phyloP scores from a whole-genome alignment of 306 rosid species.

The Crataegus laevigata region DNA sequence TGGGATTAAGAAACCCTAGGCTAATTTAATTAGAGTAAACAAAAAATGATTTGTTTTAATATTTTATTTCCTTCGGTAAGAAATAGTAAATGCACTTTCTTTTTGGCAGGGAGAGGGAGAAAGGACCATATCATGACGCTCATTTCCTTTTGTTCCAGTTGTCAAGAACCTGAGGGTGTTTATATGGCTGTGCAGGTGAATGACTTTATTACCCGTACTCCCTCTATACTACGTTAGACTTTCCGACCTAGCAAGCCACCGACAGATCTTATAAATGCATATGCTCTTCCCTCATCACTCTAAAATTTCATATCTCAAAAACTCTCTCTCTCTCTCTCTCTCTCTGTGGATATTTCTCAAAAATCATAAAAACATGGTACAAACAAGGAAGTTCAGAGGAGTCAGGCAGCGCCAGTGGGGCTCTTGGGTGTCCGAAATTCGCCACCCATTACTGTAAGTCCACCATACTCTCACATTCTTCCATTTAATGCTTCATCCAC shows the following conservation, averaged over 20 bases:
- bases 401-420: slow-evolving; percentile 99
- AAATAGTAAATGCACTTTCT: slow-evolving; percentile 4
- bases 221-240: slow-evolving; percentile 19
- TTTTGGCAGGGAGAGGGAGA: neutral
- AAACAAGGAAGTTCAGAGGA: slow-evolving; percentile 90
- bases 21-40: too few relatives aligned
- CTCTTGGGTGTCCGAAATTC: slow-evolving; percentile 99
- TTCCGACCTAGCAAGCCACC: slow-evolving; percentile 52
- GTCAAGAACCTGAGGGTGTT: slow-evolving; percentile 42
- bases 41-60: too few relatives aligned
- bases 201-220: neutral
- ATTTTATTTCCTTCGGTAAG: neutral
- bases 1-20: too few relatives aligned
- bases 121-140: neutral
- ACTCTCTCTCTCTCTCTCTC: slow-evolving; percentile 17
- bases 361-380: slow-evolving; percentile 43
- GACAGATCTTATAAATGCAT: slow-evolving; percentile 44
- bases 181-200: slow-evolving; percentile 68
- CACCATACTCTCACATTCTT: neutral
- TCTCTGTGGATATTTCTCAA: neutral
- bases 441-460: slow-evolving; percentile 86
- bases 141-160: slow-evolving; percentile 19
- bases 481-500: neutral
- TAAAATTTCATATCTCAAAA: neutral
- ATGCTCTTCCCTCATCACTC: neutral